These are phyloP conservation scores for Dinochytrium kinnereticum DNA, from an alignment of 371 early-diverging fungal genomes.

Conservation along the genomic window DNA sequence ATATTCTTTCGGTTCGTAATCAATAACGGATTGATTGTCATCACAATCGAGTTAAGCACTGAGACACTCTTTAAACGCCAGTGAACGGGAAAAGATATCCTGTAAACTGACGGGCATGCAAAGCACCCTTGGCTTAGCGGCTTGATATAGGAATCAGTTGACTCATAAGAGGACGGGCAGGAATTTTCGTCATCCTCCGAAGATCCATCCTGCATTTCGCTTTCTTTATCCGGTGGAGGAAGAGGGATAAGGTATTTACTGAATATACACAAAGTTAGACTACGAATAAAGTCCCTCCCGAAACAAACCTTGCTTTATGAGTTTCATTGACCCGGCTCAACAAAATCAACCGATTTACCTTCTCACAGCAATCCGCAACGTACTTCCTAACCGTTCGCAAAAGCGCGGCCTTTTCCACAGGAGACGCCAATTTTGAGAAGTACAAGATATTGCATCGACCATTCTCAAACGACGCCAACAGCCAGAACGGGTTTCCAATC, in stretches of 20 bases:
- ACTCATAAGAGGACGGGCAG: slow-evolving; percentile 9
- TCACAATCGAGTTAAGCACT: slow-evolving; percentile 65
- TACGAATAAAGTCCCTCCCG: not conserved
- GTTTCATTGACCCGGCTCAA: slow-evolving; percentile 69
- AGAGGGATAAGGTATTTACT: slow-evolving; percentile 73
- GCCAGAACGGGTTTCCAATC: slow-evolving; percentile 51
- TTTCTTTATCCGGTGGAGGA: slow-evolving; percentile 61
- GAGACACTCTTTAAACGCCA: slow-evolving; percentile 74
- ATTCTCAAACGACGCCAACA: slow-evolving; percentile 65
- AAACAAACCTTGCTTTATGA: slow-evolving; percentile 66
- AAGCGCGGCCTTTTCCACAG: slow-evolving; percentile 62
- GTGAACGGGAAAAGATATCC: slow-evolving; percentile 70
- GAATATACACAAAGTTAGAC: slow-evolving; percentile 8
- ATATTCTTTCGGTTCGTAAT: slow-evolving; percentile 77
- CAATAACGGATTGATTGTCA: slow-evolving; percentile 64
- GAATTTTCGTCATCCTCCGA: slow-evolving; percentile 47
- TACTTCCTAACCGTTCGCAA: slow-evolving; percentile 63
- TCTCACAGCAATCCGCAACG: slow-evolving; percentile 64
- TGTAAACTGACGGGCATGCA: slow-evolving; percentile 70
- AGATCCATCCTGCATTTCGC: slow-evolving; percentile 36
- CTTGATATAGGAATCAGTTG: slow-evolving; percentile 35
- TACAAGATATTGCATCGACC: slow-evolving; percentile 68
- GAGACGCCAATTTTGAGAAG: slow-evolving; percentile 69
- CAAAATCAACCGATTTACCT: slow-evolving; percentile 71
- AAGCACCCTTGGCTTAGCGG: slow-evolving; percentile 67